A percentile compares a stretch with the other conserved stretches of the same genome.
phyloP scores from a whole-genome alignment of 2,329 filamentous ascomycete species.

The Cercospora beticola region DNA sequence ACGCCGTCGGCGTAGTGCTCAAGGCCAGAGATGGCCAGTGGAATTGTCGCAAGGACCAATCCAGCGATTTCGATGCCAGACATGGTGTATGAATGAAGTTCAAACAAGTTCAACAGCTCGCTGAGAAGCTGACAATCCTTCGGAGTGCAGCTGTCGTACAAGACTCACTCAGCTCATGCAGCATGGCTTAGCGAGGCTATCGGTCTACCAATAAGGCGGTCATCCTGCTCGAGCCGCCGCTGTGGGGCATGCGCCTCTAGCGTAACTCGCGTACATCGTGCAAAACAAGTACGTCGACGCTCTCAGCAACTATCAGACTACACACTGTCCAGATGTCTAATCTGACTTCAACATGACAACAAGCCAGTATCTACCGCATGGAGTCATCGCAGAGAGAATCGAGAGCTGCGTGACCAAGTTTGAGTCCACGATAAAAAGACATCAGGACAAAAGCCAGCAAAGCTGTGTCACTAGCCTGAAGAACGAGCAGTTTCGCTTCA shows the following conservation, averaged over 20 bases:
- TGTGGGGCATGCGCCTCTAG: slow-evolving; percentile 30
- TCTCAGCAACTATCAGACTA: background rate
- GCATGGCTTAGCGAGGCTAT: background rate
- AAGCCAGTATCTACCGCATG: background rate
- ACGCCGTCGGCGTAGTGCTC: slow-evolving; percentile 38
- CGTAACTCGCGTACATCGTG: background rate
- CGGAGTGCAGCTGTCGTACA: background rate
- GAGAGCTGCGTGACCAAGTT: background rate
- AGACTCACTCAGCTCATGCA: background rate
- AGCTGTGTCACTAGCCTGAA: background rate
- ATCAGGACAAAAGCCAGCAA: background rate
- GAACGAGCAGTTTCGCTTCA: background rate
- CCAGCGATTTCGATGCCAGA: slow-evolving; percentile 38
- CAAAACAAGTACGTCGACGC: background rate
- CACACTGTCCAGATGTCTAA: background rate
- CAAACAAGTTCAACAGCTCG: background rate
- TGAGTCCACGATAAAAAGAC: background rate
- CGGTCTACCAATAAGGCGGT: background rate
- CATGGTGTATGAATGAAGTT: slow-evolving; percentile 19
- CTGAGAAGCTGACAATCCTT: background rate
- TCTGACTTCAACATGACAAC: background rate
- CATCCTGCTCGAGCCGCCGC: too few relatives aligned
- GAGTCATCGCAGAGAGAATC: background rate
- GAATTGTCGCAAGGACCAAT: slow-evolving; percentile 34
- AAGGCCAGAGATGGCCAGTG: slow-evolving; percentile 35